phyloP scores from a whole-genome alignment of 345 rosid genomes.

The Rhizophora apiculata region DNA sequence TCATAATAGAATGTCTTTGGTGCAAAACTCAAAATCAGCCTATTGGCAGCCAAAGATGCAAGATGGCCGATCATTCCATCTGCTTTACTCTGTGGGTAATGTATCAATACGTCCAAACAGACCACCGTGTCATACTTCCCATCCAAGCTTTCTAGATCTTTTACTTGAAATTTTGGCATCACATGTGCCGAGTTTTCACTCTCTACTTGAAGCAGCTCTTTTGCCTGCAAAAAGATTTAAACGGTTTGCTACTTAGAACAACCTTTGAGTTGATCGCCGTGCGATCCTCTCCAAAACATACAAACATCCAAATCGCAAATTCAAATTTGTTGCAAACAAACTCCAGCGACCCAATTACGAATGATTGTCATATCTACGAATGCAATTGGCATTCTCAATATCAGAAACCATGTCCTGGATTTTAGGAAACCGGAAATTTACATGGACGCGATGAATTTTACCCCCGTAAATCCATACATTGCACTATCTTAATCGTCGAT shows the following conservation, averaged over 20 bases:
- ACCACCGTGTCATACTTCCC: conserved; percentile 82
- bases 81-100: conserved; percentile 88
- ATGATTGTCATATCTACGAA: no score
- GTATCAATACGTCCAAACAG: conserved; percentile 89
- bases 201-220: conserved; percentile 45
- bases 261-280: background rate
- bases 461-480: no score
- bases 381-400: no score
- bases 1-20: conserved; percentile 88
- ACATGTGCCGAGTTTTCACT: conserved; percentile 26
- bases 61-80: conserved; percentile 95
- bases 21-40: conserved; percentile 82
- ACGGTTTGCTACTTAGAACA: background rate
- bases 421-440: no score
- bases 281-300: no score
- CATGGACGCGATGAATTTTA: no score
- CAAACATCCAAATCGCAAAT: no score
- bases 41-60: conserved; percentile 77
- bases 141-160: conserved; percentile 69
- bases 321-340: no score
- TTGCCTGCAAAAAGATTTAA: conserved; percentile 47
- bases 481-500: no score
- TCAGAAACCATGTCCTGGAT: no score
- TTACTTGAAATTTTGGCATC: conserved; percentile 77
- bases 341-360: no score